Conservation (phyloP, 1,284 basidiomycete genomes). For the Stereum hirsutum region DNA sequence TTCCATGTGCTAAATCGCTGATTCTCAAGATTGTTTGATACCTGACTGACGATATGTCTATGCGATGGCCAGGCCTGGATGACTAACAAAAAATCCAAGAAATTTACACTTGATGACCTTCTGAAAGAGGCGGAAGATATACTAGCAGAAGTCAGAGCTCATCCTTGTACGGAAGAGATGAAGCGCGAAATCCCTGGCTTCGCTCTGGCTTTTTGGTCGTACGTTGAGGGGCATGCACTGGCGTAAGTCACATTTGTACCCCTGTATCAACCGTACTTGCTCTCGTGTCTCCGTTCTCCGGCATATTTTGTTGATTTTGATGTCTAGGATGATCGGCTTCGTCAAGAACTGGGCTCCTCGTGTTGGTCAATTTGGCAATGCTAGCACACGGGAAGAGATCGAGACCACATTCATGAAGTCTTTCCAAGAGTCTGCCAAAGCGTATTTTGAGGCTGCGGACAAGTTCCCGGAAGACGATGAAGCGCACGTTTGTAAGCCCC, state of each 20-base stretch:
- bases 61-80: background rate
- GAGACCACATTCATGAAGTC: background rate
- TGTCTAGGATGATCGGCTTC: background rate
- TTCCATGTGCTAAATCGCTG: background rate
- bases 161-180: background rate
- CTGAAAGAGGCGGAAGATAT: slow-evolving; percentile 2
- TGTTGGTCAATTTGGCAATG: too few species aligned
- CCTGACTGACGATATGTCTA: background rate
- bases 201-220: slow-evolving; percentile 1
- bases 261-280: background rate
- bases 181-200: background rate
- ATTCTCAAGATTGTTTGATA: too few species aligned
- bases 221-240: slow-evolving; percentile 3
- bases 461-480: slow-evolving; percentile 21
- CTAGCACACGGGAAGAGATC: too few species aligned
- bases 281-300: background rate
- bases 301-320: background rate
- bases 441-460: slow-evolving; percentile 17
- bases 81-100: background rate
- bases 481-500: slow-evolving; percentile 15
- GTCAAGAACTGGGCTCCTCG: background rate
- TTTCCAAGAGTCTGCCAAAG: slow-evolving; percentile 10
- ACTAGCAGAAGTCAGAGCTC: background rate
- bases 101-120: slow-evolving; percentile 4
- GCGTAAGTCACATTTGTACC: slow-evolving; percentile 1